Evolutionary conservation across 805 yeast species (phyloP).

Genomic region (Maudiozyma pseudohumilis): DNA sequence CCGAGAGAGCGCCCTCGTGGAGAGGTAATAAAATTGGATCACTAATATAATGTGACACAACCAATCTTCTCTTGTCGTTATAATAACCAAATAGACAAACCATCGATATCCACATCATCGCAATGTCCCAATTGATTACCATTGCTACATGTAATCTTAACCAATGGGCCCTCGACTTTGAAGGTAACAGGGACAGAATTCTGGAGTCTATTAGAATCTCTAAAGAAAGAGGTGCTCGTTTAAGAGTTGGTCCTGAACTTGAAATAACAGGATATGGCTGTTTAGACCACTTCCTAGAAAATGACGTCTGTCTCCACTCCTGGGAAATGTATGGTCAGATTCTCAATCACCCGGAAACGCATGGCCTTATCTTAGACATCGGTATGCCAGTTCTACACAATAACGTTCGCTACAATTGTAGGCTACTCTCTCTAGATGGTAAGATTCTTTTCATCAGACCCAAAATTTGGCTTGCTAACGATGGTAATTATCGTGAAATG

Average conservation of each 20-base stretch:
- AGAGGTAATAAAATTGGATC: no score
- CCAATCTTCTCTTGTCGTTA: no score
- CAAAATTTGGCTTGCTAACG: constrained; percentile 87
- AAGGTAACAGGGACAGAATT: constrained; percentile 91
- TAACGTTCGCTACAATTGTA: constrained; percentile 83
- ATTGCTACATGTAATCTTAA: constrained; percentile 89
- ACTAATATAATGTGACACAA: no score
- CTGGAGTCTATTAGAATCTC: constrained; percentile 71
- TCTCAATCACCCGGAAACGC: constrained; percentile 53
- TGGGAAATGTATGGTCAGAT: constrained; percentile 92
- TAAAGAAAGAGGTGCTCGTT: constrained; percentile 59
- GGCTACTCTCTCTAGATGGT: constrained; percentile 73
- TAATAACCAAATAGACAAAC: no score
- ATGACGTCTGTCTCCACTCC: constrained; percentile 77
- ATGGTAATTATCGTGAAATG: constrained; percentile 97
- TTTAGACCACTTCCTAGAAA: constrained; percentile 86
- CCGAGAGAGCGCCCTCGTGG: no score
- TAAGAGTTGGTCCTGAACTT: constrained; percentile 94
- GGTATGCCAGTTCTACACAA: constrained; percentile 93
- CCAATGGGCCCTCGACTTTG: constrained; percentile 98
- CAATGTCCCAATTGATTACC: constrained; percentile 81
- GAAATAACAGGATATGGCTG: constrained; percentile 94
- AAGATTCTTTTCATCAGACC: constrained; percentile 81
- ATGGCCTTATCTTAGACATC: constrained; percentile 73
- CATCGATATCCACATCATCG: no score